These are phyloP conservation scores for Arabis alpina DNA, from an alignment of 345 rosid species.

Conservation along the genomic window DNA sequence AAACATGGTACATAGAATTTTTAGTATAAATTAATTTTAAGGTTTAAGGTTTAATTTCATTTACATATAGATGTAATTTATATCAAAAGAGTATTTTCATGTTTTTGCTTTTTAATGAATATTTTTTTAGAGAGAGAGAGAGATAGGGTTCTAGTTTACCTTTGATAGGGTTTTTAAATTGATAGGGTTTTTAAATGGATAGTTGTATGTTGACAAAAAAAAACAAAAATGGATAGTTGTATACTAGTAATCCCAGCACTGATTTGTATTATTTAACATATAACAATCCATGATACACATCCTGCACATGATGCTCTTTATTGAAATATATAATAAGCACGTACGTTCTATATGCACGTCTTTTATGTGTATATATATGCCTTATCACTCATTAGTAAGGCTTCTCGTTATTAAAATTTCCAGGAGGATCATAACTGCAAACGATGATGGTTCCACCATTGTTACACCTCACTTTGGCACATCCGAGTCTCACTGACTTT, in stretches of 20 bases:
- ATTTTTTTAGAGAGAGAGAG: too few relatives aligned
- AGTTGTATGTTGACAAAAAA: too few relatives aligned
- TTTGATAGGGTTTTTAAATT: too few relatives aligned
- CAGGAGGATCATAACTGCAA: conserved; percentile 37
- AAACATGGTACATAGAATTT: too few relatives aligned
- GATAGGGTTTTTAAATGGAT: too few relatives aligned
- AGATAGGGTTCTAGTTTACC: too few relatives aligned
- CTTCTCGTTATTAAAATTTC: conserved; percentile 26
- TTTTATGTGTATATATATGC: background rate
- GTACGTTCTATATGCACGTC: background rate
- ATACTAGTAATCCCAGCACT: background rate
- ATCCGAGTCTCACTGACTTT: conserved; percentile 38
- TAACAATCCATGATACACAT: conserved; percentile 17
- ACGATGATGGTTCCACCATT: conserved; percentile 38
- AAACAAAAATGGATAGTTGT: too few relatives aligned
- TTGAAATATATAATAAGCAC: background rate
- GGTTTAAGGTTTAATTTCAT: too few relatives aligned
- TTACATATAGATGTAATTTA: too few relatives aligned
- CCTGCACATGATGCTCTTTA: background rate
- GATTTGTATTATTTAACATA: background rate
- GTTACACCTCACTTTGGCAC: conserved; percentile 35
- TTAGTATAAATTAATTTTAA: too few relatives aligned
- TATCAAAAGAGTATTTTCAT: too few relatives aligned
- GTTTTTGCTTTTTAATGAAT: too few relatives aligned
- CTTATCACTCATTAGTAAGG: conserved; percentile 29